phyloP scores from a whole-genome alignment of 1,284 basidiomycete species.

The Heliocybe sulcata region DNA sequence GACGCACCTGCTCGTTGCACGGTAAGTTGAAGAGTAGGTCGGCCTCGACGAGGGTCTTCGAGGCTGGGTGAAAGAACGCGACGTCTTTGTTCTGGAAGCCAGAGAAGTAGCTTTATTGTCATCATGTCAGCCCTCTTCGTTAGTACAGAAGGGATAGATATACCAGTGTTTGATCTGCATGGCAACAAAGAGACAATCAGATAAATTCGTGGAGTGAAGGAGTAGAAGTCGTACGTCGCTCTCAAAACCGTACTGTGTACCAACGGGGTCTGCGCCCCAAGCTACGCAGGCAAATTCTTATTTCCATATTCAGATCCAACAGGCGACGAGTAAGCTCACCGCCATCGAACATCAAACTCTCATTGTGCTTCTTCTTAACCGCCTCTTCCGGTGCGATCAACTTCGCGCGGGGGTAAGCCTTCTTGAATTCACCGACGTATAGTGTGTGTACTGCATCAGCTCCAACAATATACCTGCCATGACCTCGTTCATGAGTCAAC shows the following conservation, averaged over 20 bases:
- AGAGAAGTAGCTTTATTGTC: conserved; percentile 60
- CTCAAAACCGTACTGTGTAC: conserved; percentile 76
- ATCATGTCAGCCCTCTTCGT: not conserved
- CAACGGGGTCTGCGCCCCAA: conserved; percentile 56
- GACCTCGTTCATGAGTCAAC: no score
- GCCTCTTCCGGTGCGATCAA: conserved; percentile 60
- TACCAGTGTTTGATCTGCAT: conserved; percentile 59
- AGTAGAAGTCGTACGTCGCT: conserved; percentile 72
- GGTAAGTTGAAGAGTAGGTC: conserved; percentile 92
- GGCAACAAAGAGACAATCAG: no score
- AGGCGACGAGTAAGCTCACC: no score
- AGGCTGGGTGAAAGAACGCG: conserved; percentile 78
- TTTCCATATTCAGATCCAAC: no score
- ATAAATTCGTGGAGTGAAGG: no score
- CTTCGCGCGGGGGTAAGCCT: conserved; percentile 73
- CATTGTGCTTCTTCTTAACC: conserved; percentile 31
- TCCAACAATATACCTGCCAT: conserved; percentile 55
- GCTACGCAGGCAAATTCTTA: conserved; percentile 33
- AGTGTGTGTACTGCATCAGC: conserved; percentile 62
- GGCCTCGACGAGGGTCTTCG: conserved; percentile 78
- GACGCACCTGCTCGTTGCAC: conserved; percentile 70
- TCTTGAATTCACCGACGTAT: conserved; percentile 65
- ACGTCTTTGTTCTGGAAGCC: conserved; percentile 85
- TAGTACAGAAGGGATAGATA: not conserved
- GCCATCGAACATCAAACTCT: conserved; percentile 46